These are phyloP conservation scores for Globisporangium rhizosaccharum DNA, from an alignment of 352 stramenopile species.

Conservation along the genomic window DNA sequence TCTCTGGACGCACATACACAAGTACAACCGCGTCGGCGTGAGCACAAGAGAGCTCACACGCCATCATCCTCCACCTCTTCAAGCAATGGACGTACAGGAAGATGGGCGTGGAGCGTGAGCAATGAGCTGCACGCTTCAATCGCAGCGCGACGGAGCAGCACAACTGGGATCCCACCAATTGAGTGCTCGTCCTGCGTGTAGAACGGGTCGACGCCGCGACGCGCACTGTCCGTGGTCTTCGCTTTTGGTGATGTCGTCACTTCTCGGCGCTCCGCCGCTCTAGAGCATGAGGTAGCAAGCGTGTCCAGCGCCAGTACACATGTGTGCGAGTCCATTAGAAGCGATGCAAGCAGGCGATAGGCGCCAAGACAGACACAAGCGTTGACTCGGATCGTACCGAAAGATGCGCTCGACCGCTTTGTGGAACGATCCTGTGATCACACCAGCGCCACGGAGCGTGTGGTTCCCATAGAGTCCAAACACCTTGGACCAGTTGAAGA, in stretches of 20 bases:
- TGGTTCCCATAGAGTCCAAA: conserved; percentile 81
- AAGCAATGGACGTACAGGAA: conserved; percentile 33
- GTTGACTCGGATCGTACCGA: conserved; percentile 22
- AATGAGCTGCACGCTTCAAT: conserved; percentile 81
- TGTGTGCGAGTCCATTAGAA: neutral
- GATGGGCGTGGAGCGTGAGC: conserved; percentile 74
- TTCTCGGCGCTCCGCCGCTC: conserved; percentile 30
- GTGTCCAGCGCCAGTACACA: neutral
- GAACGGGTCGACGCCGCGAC: conserved; percentile 38
- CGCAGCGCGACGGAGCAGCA: conserved; percentile 64
- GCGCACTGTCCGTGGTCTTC: conserved; percentile 25
- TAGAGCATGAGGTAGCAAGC: conserved; percentile 7
- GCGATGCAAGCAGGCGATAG: neutral
- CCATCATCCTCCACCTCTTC: neutral
- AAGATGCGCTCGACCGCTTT: conserved; percentile 76
- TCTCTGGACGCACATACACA: conserved; percentile 22
- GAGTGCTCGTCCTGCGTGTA: conserved; percentile 57
- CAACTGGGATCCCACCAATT: conserved; percentile 65
- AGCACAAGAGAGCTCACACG: neutral
- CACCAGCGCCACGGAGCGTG: conserved; percentile 68
- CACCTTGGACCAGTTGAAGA: conserved; percentile 83
- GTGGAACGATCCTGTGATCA: conserved; percentile 76
- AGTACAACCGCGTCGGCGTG: neutral
- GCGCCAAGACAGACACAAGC: neutral
- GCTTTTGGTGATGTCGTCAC: conserved; percentile 20